These are phyloP conservation scores for Yarrowia porcina DNA, from an alignment of 805 yeast genomes.

Conservation along the genomic window DNA sequence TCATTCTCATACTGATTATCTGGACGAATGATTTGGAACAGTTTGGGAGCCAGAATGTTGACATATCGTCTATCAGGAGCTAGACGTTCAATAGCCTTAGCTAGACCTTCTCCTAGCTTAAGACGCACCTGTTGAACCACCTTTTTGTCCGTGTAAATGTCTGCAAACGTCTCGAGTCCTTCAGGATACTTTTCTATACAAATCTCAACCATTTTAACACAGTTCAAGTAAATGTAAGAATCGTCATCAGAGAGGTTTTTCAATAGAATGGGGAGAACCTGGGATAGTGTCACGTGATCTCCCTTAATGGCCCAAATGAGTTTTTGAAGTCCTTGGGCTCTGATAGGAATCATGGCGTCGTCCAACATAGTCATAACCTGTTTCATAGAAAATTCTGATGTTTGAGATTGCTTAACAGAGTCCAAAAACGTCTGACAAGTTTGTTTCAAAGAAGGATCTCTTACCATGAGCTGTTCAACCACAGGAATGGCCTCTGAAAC, in stretches of 20 bases:
- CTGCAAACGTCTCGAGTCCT: constrained; percentile 42
- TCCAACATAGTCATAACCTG: constrained; percentile 65
- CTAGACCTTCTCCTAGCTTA: constrained; percentile 76
- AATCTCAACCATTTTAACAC: constrained; percentile 70
- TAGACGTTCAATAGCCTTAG: constrained; percentile 52
- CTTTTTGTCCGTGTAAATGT: constrained; percentile 37
- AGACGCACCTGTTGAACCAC: constrained; percentile 62
- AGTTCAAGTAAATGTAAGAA: constrained; percentile 82
- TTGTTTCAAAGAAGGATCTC: background rate
- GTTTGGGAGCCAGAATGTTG: constrained; percentile 19
- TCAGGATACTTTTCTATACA: constrained; percentile 48
- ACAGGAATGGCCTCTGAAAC: constrained; percentile 12
- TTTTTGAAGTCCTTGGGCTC: constrained; percentile 74
- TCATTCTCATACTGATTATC: constrained; percentile 31
- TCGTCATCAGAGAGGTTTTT: constrained; percentile 70
- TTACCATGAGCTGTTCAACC: background rate
- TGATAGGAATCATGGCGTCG: constrained; percentile 77
- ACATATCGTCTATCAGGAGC: constrained; percentile 40
- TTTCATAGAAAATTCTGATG: constrained; percentile 37
- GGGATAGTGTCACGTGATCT: constrained; percentile 47
- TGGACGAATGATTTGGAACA: constrained; percentile 44
- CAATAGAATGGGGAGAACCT: constrained; percentile 60
- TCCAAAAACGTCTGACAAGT: constrained; percentile 1
- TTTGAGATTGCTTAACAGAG: background rate
- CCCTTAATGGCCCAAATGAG: constrained; percentile 39